Evolutionary conservation across 148 eudicot species (phyloP), one percentile per base, ranked within the genome.

Genomic region (Rhododendron ferrugineum): DNA sequence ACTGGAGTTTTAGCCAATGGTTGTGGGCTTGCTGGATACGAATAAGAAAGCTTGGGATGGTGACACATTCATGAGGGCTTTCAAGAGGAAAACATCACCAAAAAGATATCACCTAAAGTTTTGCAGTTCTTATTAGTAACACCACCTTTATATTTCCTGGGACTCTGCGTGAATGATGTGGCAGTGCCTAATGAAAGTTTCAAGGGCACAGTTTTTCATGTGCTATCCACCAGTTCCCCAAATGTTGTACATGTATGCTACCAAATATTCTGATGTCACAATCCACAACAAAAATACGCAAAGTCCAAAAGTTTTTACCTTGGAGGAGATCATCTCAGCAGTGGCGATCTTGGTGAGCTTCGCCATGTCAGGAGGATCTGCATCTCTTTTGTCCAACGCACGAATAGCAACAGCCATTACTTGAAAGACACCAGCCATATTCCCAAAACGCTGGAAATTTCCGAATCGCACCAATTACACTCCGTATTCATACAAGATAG

Each of bases 281-380:
- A 82, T 47, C 80, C 7, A 62, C 68, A 7, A 30, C 30, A 23
- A 49, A 36, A 22, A 44, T 66, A 28, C 1, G 11, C 44, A 11
- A 40, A 23, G 11, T 73, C 23, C 16, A 9, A 28, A 78, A 32
- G 60, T n/a, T 49, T 42, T 8, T 83, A 97, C 99, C 99, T 94
- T 97, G 32, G 98, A 93, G n/a, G 99, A 95, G 81, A 97, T 93
- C 85, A 97, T 89, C 89, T 97, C 99, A 56, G 95, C 87, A 30
- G 93, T 93, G 54, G 94, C 98, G 73, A 95, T 93, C 88, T 97
- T 97, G 46, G 98, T 95, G 22, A 97, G 93, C 88, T 92, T 97
- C 46, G 90, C 89, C 98, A 97, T 92, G 81, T 90, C 93, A 3
- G 84, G 73, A 84, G 97, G 87, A 87, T 97, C 98, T 20, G 89